Conservation (phyloP, 805 yeast genomes). For the Schwanniomyces yamadae region DNA sequence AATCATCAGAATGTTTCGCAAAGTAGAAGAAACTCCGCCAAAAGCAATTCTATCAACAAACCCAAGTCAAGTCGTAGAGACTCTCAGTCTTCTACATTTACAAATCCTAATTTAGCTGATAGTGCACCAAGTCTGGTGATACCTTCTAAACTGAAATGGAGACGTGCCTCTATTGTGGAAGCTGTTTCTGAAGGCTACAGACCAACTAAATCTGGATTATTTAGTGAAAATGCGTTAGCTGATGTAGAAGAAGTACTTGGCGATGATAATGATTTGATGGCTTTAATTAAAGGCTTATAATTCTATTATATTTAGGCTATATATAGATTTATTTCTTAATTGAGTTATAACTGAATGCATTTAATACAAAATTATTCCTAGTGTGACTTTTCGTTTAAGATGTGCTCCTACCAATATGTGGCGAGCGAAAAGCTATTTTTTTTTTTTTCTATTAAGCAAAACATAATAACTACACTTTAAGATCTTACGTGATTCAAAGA, state of each 20-base stretch:
- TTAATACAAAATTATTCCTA: no score
- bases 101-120: not conserved
- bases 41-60: slow-evolving; percentile 3
- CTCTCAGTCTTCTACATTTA: slow-evolving; percentile 1
- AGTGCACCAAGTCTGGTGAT: slow-evolving; percentile 3
- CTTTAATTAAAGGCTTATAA: slow-evolving; percentile 34
- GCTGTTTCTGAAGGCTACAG: slow-evolving; percentile 76
- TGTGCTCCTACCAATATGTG: no score
- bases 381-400: no score
- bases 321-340: not conserved
- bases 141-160: slow-evolving; percentile 39
- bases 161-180: slow-evolving; percentile 69
- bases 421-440: no score
- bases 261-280: slow-evolving; percentile 49
- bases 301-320: not conserved
- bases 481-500: no score
- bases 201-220: slow-evolving; percentile 72
- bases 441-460: no score
- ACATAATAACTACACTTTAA: no score
- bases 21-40: slow-evolving; percentile 10
- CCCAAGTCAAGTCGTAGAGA: slow-evolving; percentile 1
- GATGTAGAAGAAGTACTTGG: slow-evolving; percentile 71
- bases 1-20: slow-evolving; percentile 11
- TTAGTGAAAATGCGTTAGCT: slow-evolving; percentile 70
- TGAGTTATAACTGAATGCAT: no score